These are phyloP conservation scores for Globisporangium radiosum DNA, from an alignment of 352 stramenopile genomes.

Conservation along the genomic window DNA sequence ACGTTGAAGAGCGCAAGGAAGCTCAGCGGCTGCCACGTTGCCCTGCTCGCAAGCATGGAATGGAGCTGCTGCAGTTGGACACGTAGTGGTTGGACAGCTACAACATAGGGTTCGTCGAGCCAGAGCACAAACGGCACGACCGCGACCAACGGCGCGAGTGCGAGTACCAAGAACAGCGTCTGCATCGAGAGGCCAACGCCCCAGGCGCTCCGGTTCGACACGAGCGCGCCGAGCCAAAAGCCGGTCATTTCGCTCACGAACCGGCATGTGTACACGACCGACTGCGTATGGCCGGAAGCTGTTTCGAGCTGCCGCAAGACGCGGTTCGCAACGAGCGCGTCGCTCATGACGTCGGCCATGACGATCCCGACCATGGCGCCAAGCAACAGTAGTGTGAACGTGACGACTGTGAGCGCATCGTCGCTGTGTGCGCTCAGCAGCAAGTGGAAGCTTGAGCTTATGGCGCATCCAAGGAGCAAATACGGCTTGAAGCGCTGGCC, in stretches of 20 bases:
- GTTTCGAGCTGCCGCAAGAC: conserved; percentile 40
- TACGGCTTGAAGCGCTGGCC: conserved; percentile 69
- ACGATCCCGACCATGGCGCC: conserved; percentile 68
- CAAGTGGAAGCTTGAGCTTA: conserved; percentile 52
- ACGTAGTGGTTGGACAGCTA: conserved; percentile 17
- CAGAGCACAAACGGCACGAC: conserved; percentile 50
- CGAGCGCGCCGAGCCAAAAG: conserved; percentile 55
- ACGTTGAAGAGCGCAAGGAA: conserved; percentile 64
- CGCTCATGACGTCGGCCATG: conserved; percentile 80
- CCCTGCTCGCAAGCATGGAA: conserved; percentile 56
- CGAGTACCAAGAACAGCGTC: conserved; percentile 57
- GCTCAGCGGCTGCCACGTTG: conserved; percentile 69
- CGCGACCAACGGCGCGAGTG: conserved; percentile 44
- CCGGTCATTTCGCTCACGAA: conserved; percentile 76
- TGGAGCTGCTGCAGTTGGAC: conserved; percentile 40
- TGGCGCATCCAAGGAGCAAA: conserved; percentile 55
- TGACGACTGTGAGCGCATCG: conserved; percentile 32
- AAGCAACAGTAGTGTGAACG: conserved; percentile 65
- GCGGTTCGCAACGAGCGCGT: conserved; percentile 58
- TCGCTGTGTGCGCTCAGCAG: conserved; percentile 28
- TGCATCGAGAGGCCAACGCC: conserved; percentile 49
- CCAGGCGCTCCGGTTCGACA: conserved; percentile 57
- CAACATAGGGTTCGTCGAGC: conserved; percentile 43
- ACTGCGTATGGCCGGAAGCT: conserved; percentile 40
- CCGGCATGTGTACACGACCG: conserved; percentile 69